Conservation (phyloP, 2,329 filamentous ascomycete genomes). For the Bipolaris gigantea region DNA sequence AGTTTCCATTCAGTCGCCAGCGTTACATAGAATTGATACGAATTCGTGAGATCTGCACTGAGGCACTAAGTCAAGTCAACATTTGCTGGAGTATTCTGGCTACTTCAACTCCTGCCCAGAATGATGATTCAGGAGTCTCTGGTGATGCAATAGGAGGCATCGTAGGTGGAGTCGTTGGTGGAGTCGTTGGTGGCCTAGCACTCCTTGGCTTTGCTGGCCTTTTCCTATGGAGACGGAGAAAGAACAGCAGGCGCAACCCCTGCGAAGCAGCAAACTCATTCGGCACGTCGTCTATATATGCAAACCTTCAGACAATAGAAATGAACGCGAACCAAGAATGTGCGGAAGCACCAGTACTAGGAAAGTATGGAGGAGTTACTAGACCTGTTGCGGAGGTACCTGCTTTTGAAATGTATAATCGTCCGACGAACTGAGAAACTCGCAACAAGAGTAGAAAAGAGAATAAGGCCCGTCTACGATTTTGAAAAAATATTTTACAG, state of each 20-base stretch:
- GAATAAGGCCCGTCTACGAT: no score
- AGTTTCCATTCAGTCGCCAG: no score
- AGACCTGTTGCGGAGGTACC: no score
- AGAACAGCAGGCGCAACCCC: background rate
- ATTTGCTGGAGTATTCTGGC: no score
- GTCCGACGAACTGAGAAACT: no score
- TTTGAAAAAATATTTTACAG: no score
- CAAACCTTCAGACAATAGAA: background rate
- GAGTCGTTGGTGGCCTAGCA: conserved; percentile 19
- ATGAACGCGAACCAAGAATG: background rate
- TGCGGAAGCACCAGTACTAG: background rate
- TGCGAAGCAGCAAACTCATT: background rate
- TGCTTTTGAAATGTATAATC: no score
- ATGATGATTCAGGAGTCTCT: no score
- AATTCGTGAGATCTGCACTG: no score
- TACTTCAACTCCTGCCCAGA: background rate
- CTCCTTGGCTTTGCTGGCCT: conserved; percentile 18
- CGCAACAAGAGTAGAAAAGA: no score
- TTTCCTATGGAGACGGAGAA: conserved; percentile 14
- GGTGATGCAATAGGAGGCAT: conserved; percentile 27
- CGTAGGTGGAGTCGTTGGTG: conserved; percentile 21
- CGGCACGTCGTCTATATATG: background rate
- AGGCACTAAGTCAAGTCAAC: no score
- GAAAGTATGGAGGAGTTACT: background rate
- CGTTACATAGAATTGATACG: no score